Percentiles rank a stretch among this genome's conserved stretches.
Conservation (phyloP, 129 eudicot genomes). For the Centella asiatica region DNA sequence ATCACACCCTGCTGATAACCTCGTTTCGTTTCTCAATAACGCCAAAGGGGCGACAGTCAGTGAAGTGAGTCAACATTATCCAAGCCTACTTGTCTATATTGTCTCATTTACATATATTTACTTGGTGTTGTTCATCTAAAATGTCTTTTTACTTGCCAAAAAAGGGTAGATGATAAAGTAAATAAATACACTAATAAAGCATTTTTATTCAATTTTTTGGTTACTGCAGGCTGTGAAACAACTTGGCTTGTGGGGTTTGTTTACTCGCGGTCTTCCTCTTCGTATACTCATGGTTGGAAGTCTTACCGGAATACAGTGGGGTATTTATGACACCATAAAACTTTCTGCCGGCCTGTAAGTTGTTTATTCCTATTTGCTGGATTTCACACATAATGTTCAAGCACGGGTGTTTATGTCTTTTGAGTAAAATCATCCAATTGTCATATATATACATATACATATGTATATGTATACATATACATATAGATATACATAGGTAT, state of each 20-base stretch:
- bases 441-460: too few species aligned
- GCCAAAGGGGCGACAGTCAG: conserved; percentile 77
- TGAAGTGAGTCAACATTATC: conserved; percentile 35
- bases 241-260: conserved; percentile 62
- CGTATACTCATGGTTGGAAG: conserved; percentile 91
- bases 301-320: conserved; percentile 96
- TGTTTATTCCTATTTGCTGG: neutral
- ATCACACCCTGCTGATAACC: conserved; percentile 91
- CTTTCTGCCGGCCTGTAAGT: conserved; percentile 88
- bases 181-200: too few species aligned
- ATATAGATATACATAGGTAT: too few species aligned
- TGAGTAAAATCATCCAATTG: too few species aligned
- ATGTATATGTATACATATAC: too few species aligned
- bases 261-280: conserved; percentile 86
- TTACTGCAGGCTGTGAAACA: conserved; percentile 70
- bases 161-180: neutral
- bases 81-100: neutral
- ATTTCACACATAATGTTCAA: neutral
- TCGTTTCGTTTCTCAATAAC: conserved; percentile 87
- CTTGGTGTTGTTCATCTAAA: too few species aligned
- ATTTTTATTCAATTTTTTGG: neutral
- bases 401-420: too few species aligned
- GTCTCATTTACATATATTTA: too few species aligned
- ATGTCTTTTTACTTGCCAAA: neutral
- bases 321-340: conserved; percentile 86